Evolutionary conservation across 306 rosid species (phyloP).

Genomic region (Pterocarpus macrocarpus): DNA sequence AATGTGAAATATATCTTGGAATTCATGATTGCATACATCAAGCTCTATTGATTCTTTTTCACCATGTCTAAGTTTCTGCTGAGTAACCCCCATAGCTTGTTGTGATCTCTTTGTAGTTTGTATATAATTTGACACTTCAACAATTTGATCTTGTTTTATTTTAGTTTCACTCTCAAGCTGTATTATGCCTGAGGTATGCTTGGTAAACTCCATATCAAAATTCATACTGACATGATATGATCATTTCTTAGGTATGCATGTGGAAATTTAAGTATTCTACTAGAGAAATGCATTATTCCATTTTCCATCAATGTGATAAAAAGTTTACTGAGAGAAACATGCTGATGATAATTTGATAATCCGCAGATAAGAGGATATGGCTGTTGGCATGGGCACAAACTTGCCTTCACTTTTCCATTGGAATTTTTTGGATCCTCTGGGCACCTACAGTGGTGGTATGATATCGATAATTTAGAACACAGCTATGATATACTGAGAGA

Average conservation of each 20-base stretch:
- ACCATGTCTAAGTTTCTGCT: background rate
- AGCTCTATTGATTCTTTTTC: constrained; percentile 19
- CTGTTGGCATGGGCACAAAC: constrained; percentile 92
- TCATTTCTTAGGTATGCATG: background rate
- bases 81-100: constrained; percentile 11
- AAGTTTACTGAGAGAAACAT: constrained; percentile 35
- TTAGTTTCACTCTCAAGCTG: constrained; percentile 38
- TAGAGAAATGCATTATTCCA: constrained; percentile 9
- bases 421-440: constrained; percentile 92
- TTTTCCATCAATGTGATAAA: constrained; percentile 29
- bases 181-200: constrained; percentile 35
- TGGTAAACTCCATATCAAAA: constrained; percentile 29
- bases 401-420: constrained; percentile 84
- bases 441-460: constrained; percentile 99
- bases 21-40: constrained; percentile 6
- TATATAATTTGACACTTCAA: background rate
- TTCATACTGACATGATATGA: constrained; percentile 25
- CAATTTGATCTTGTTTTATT: constrained; percentile 28
- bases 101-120: background rate
- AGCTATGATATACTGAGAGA: constrained; percentile 26
- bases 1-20: constrained; percentile 5
- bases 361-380: constrained; percentile 96
- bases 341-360: constrained; percentile 46
- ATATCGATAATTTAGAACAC: constrained; percentile 21
- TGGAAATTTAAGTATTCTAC: constrained; percentile 1